Evolutionary conservation across 2,329 filamentous ascomycete genomes (phyloP).

Genomic region (Lachnellula arida): DNA sequence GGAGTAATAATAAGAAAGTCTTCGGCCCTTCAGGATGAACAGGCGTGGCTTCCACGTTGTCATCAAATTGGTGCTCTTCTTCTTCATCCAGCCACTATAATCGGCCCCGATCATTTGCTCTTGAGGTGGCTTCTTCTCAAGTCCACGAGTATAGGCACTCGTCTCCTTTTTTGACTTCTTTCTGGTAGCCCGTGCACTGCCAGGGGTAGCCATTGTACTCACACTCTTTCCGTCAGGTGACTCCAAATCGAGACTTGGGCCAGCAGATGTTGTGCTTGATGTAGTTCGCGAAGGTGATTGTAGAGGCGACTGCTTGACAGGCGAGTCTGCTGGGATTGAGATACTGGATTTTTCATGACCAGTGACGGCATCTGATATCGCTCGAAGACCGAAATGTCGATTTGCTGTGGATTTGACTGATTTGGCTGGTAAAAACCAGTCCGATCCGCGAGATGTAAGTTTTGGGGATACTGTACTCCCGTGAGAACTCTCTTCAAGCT

Average conservation of each 20-base stretch:
- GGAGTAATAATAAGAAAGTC: slow-evolving; percentile 93
- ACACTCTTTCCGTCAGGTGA: slow-evolving; percentile 62
- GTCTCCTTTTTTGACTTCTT: slow-evolving; percentile 90
- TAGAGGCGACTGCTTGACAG: slow-evolving; percentile 48
- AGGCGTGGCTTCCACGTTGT: slow-evolving; percentile 95
- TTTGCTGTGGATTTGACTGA: slow-evolving; percentile 41
- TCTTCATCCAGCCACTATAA: slow-evolving; percentile 99
- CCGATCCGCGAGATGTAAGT: slow-evolving; percentile 35
- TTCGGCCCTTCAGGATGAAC: slow-evolving; percentile 89
- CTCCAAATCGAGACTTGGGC: slow-evolving; percentile 72
- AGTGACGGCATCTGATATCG: slow-evolving; percentile 73
- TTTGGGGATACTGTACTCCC: slow-evolving; percentile 30
- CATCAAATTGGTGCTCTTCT: slow-evolving; percentile 94
- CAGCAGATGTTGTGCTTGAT: slow-evolving; percentile 64
- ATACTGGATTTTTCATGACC: slow-evolving; percentile 50
- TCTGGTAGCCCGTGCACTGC: slow-evolving; percentile 46
- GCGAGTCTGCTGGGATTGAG: slow-evolving; percentile 45
- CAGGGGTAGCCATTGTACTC: slow-evolving; percentile 37
- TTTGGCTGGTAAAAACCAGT: slow-evolving; percentile 49
- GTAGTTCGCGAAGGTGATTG: slow-evolving; percentile 70
- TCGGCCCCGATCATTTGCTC: slow-evolving; percentile 85
- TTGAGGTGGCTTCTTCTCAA: slow-evolving; percentile 73
- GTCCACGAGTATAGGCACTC: slow-evolving; percentile 83
- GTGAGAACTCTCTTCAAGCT: slow-evolving; percentile 42
- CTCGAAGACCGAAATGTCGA: slow-evolving; percentile 66